Evolutionary conservation across 2,329 filamentous ascomycete species (phyloP), one percentile per base, ranked within the genome.

Genomic region (Pseudogymnoascus pannorum): DNA sequence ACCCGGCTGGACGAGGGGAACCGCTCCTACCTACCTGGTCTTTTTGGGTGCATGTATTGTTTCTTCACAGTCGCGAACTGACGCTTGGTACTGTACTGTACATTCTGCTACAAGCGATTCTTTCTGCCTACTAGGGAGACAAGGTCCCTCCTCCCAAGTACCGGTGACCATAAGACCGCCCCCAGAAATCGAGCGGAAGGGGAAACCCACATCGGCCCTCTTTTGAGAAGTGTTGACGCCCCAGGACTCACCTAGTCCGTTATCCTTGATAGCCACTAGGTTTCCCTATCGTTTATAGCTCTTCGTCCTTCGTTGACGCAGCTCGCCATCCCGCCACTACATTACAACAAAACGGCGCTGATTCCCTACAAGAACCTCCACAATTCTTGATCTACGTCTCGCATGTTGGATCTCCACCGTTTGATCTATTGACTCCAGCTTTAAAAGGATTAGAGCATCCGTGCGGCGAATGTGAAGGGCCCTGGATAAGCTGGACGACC

Each of bases 211-310:
- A 26, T 57, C 48, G 48, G 48, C 48, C 48, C 48, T 57, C 48
- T 57, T 31, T 57, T 29, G 24, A 29, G 48, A 57, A 7, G 11
- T n/a, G 24, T 24, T 16, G 48, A 31, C 48, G 48, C 48, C 48
- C 48, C 24, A 57, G 18, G 14, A 57, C 48, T 57, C 48, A 57
- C 48, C 48, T 57, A 20, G 48, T 57, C 31, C 24, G 31, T 57
- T 33, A 57, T 57, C 48, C 48, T 57, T 57, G 48, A 57, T 57
- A 57, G 48, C 48, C 48, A 57, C 48, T 57, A 31, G 48, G 22
- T 14, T 57, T 57, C 48, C n/a, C 48, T 33, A 57, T 57, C 48
- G 24, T 57, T 57, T 57, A 57, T 31, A n/a, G 24, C 38, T 42
- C 18, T n/a, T n/a, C n/a, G n/a, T n/a, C n/a, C n/a, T n/a, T 42